Evolutionary conservation across 2,329 filamentous ascomycete genomes (phyloP).

Genomic region (Curvularia sp.): DNA sequence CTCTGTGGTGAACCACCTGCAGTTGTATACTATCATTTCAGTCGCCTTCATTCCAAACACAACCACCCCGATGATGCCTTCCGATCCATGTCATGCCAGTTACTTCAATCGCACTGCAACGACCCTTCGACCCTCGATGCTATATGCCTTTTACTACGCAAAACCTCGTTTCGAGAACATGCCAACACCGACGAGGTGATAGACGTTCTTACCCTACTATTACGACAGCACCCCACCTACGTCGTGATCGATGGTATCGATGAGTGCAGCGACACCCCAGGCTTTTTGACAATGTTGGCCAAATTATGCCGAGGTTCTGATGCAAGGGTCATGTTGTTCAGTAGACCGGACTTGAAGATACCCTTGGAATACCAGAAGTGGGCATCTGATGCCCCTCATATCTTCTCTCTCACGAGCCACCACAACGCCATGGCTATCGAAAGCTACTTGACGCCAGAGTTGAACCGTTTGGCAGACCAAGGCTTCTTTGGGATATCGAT

Average conservation of each 20-base stretch:
- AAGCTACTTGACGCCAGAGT: conserved; percentile 24
- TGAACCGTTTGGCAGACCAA: conserved; percentile 38
- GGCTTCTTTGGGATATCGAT: conserved; percentile 42
- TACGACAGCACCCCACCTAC: conserved; percentile 43
- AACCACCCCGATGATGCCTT: conserved; percentile 33
- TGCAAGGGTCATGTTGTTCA: conserved; percentile 36
- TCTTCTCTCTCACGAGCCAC: conserved; percentile 27
- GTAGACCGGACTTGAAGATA: conserved; percentile 35
- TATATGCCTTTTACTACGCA: conserved; percentile 38
- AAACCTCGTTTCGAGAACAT: conserved; percentile 31
- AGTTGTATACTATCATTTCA: conserved; percentile 39
- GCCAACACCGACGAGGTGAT: conserved; percentile 40
- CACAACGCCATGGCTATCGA: conserved; percentile 33
- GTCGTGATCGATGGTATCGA: conserved; percentile 43
- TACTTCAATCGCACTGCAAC: conserved; percentile 36
- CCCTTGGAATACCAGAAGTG: conserved; percentile 41
- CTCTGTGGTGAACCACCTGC: conserved; percentile 34
- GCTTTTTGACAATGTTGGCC: conserved; percentile 31
- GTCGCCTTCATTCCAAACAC: conserved; percentile 22
- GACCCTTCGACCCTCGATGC: conserved; percentile 37
- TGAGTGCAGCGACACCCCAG: conserved; percentile 31
- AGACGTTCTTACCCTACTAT: conserved; percentile 33
- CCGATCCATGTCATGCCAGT: conserved; percentile 33
- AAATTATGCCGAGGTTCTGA: conserved; percentile 37
- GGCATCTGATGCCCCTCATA: conserved; percentile 38